Evolutionary conservation across 2,329 filamentous ascomycete species (phyloP), one percentile per base, ranked within the genome.

Genomic region (Rhynchosporium agropyri): DNA sequence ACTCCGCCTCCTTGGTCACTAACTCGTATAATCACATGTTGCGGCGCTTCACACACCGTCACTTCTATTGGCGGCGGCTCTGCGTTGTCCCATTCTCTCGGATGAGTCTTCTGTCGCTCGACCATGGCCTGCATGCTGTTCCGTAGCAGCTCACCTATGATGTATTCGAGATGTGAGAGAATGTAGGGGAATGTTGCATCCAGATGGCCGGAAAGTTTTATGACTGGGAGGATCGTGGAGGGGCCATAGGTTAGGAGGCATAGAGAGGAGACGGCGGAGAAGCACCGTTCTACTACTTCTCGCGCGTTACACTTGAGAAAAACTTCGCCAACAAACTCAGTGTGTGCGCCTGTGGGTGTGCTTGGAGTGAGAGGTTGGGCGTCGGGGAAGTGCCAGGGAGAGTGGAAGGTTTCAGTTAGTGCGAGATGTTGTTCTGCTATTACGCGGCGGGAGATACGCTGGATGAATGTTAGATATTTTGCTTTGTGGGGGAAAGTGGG

Each of bases 381-480:
- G 65, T 92, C 86, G 0, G 92, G 90, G 62, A 92, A 94, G 79
- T 97, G 93, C 86, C 91, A 93, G 2, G 91, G 89, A 0, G 91
- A 90, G 75, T 95, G 89, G 79, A 93, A 98, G 1, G 93, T 97
- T 70, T 98, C 93, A 4, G 93, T 97, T 20, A 99, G 83, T 9
- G 95, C 92, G 43, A 99, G 86, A 74, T 99, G 95, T 73, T 99
- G 95, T 77, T 99, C 95, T 40, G 95, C 95, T 73, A 99, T 99
- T 68, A 98, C 95, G 66, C 96, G 87, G 64, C 95, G 88, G 50
- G 93, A 97, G 70, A 99, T 99, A 64, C 95, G 86, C 90, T 95
- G 48, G 50, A 42, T n/a, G 1, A 38, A 13, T 57, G 26, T 62
- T 43, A 31, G 49, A 31, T 61, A 46, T n/a, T 1, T 12, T n/a